These are phyloP conservation scores for Evernia prunastri DNA, from an alignment of 495 filamentous ascomycete species.

Conservation along the genomic window DNA sequence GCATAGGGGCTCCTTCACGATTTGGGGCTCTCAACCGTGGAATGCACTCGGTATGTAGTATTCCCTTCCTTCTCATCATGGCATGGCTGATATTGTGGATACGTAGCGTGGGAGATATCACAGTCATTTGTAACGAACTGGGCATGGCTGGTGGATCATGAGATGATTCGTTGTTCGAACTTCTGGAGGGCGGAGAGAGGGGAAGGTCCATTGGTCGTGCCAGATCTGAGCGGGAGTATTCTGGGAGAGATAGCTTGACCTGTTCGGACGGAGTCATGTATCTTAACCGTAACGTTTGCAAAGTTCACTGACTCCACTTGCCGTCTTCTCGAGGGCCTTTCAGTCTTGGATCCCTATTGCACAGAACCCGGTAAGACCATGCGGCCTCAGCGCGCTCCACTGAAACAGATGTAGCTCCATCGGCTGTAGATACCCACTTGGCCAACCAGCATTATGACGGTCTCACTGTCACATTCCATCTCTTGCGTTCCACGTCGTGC, in stretches of 20 bases:
- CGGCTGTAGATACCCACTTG: neutral
- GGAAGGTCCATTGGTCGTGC: conserved; percentile 16
- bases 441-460: neutral
- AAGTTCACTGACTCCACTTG: no score
- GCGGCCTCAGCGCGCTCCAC: neutral
- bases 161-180: conserved; percentile 17
- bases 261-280: no score
- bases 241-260: neutral
- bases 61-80: neutral
- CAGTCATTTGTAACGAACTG: conserved; percentile 18
- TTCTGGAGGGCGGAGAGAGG: conserved; percentile 21
- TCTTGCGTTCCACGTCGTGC: neutral
- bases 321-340: no score
- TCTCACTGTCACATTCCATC: neutral
- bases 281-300: no score
- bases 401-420: neutral
- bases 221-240: neutral
- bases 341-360: no score
- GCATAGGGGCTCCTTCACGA: conserved; percentile 13
- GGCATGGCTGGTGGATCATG: conserved; percentile 17
- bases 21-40: conserved; percentile 21
- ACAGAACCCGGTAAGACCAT: neutral
- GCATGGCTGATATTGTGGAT: neutral
- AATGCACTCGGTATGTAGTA: conserved; percentile 4
- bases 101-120: conserved; percentile 18